Base-by-base conservation (phyloP, 441 rosid genomes). In the Populus hybrid region DNA sequence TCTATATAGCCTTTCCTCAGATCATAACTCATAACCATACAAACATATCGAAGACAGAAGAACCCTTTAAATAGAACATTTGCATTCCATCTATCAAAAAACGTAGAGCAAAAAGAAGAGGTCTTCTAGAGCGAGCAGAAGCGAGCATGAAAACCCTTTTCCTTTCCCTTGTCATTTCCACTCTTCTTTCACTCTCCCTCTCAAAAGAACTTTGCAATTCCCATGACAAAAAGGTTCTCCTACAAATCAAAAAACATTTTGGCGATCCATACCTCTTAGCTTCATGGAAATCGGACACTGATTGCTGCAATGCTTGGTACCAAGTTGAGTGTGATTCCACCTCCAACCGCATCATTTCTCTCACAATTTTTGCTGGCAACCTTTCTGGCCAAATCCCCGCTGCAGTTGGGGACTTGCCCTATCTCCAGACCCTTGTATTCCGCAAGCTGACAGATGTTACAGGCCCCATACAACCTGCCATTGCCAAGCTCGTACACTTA, bases 281-380 rank as follows among this genome's bases (percentile, higher is more conserved):
- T 76, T 89, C 98, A 0, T 90, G 97, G 98, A 73, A 73, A 14
- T 83, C 89, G 9, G 74, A 73, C 77, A 74, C 86, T 20, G 93
- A 92, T 79, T 93, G 97, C 82, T 92, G 95, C 75, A 69, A 64
- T 53, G 18, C 28, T 24, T 93, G 98, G 97, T 84, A 88, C 80
- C 81, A 81, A 4, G 88, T 90, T n/a, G 77, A 81, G 18, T 92
- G 98, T 79, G 84, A 92, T 42, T 72, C 66, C 18, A 81, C 84
- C 69, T 84, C 84, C 75, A 77, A 82, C 81, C 92, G 85, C 28
- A 89, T 92, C 78, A 82, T 78, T 35, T 73, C 89, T 50, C 88
- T 93, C 79, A 79, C 85, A 59, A 76, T 94, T 71, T 78, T 89
- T 45, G 64, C 83, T 16, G 92, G 88, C 7, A 21, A 87, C 11